Evolutionary conservation across 2,329 filamentous ascomycete species (phyloP), one percentile per base, ranked within the genome.

Genomic region (Monosporascus sp.): DNA sequence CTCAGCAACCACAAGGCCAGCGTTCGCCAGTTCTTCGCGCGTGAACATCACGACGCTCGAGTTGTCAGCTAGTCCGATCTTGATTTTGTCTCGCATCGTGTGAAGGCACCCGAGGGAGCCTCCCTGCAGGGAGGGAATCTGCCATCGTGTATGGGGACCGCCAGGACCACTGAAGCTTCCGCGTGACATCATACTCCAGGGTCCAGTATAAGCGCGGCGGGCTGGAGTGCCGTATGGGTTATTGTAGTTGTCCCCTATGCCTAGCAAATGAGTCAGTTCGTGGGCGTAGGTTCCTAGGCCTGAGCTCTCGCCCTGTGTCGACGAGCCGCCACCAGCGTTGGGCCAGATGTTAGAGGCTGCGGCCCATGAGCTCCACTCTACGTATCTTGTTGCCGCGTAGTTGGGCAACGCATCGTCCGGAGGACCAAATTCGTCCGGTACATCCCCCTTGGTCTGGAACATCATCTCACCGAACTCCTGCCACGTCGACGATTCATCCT

Each of bases 391-490:
- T 38, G 69, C 62, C 5, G 76, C 77, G 50, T 70, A 77, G 56
- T 81, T 79, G 1, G 73, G 67, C 45, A 68, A 48, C 24, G 58
- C 69, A 52, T 72, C 71, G 1, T 61, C 65, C 1, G 77, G 78
- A 2, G 78, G 77, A 0, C 78, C 78, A 52, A 80, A 80, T 11
- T 66, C 70, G 3, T 72, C 71, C 0, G 77, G 72, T 0, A 81
- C 70, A 46, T 79, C 75, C 17, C 78, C 73, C 14, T 70, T 73
- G 6, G 65, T 68, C 11, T 67, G 60, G 51, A 79, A 81, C 53
- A 70, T 75, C 75, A 81, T 81, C 63, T 78, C 74, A 38, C 78
- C 78, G 56, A 81, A 81, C 56, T 81, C 78, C 52, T 81, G 78
- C 78, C 78, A 81, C 0, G 77, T 79, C 0, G 75, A 75, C 0